Evolutionary conservation across 2,329 filamentous ascomycete species (phyloP).

Genomic region (Onygenales sp.): DNA sequence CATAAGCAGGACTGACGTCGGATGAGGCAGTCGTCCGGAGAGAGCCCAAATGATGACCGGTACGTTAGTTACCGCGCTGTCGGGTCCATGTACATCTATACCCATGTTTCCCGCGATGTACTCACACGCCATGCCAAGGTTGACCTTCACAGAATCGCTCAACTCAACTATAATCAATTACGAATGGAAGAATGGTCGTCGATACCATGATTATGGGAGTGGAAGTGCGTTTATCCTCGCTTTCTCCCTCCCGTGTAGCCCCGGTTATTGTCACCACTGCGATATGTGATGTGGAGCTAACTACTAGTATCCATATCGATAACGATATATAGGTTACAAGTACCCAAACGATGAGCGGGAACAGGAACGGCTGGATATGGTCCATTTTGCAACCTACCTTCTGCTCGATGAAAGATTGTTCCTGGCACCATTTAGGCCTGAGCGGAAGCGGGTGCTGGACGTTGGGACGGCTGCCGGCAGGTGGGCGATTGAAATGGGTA

Average conservation of each 20-base stretch:
- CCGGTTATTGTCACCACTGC: not conserved
- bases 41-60: not conserved
- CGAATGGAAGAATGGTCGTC: slow-evolving; percentile 9
- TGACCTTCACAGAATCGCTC: slow-evolving; percentile 1
- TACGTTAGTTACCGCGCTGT: not conserved
- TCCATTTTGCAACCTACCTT: slow-evolving; percentile 22
- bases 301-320: not conserved
- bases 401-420: slow-evolving; percentile 21
- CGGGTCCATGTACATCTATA: not conserved
- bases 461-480: slow-evolving; percentile 22
- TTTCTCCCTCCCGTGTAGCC: not conserved
- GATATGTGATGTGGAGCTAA: not conserved
- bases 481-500: slow-evolving; percentile 22
- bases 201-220: slow-evolving; percentile 9
- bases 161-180: slow-evolving; percentile 1
- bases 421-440: slow-evolving; percentile 17
- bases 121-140: not conserved
- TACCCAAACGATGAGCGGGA: slow-evolving; percentile 32
- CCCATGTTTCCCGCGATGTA: not conserved
- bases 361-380: slow-evolving; percentile 30
- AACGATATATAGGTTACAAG: slow-evolving; percentile 5
- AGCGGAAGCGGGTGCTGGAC: slow-evolving; percentile 16
- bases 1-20: not conserved
- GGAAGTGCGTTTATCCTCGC: slow-evolving; percentile 1
- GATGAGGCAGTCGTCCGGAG: slow-evolving; percentile 1